These are phyloP conservation scores for Lasiosphaeria miniovina DNA, from an alignment of 495 filamentous ascomycete species.

Conservation along the genomic window DNA sequence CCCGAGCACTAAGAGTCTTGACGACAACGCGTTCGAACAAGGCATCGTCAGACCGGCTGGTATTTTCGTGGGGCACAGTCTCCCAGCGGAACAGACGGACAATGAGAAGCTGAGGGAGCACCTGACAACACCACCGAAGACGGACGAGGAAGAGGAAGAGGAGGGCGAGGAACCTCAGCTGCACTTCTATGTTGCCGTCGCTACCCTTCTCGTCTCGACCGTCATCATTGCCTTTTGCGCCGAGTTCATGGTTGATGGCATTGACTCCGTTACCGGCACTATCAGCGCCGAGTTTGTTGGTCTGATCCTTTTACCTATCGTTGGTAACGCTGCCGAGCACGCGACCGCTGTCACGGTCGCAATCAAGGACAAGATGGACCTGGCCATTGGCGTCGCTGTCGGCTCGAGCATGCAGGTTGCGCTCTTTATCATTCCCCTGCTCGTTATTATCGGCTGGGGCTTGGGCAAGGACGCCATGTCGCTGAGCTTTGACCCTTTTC, in stretches of 20 bases:
- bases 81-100: slow-evolving; percentile 31
- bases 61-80: slow-evolving; percentile 38
- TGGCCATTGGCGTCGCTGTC: slow-evolving; percentile 80
- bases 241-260: slow-evolving; percentile 83
- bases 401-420: slow-evolving; percentile 88
- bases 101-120: slow-evolving; percentile 33
- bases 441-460: slow-evolving; percentile 79
- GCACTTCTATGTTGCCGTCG: slow-evolving; percentile 62
- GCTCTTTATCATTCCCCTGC: slow-evolving; percentile 71
- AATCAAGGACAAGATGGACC: slow-evolving; percentile 87
- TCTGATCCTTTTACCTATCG: slow-evolving; percentile 82
- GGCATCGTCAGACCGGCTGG: slow-evolving; percentile 60
- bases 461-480: slow-evolving; percentile 67
- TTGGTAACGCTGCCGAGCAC: slow-evolving; percentile 86
- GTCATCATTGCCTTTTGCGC: slow-evolving; percentile 82
- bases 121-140: slow-evolving; percentile 12
- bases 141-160: slow-evolving; percentile 49
- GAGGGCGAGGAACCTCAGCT: slow-evolving; percentile 69
- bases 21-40: slow-evolving; percentile 57
- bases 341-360: slow-evolving; percentile 84
- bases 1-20: slow-evolving; percentile 24
- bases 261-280: slow-evolving; percentile 63
- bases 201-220: slow-evolving; percentile 68
- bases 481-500: slow-evolving; percentile 77
- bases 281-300: slow-evolving; percentile 78